These are phyloP conservation scores for Fagus crenata DNA, from an alignment of 306 rosid species.

Conservation along the genomic window DNA sequence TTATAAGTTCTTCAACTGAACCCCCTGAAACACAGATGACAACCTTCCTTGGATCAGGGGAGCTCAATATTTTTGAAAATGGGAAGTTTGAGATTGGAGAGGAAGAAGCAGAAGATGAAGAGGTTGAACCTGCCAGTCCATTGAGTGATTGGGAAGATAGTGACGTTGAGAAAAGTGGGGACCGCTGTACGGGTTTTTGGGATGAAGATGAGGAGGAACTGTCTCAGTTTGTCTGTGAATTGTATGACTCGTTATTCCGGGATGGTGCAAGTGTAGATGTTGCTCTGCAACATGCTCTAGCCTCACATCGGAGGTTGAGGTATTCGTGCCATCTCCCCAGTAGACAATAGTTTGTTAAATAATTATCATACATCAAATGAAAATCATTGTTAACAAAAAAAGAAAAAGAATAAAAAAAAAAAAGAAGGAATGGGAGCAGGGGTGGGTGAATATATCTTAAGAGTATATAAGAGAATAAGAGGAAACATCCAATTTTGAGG, in stretches of 20 bases:
- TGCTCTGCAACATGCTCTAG: slow-evolving; percentile 82
- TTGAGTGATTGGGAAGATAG: slow-evolving; percentile 96
- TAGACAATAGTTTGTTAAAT: slow-evolving; percentile 41
- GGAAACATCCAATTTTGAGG: slow-evolving; percentile 64
- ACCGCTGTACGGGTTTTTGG: slow-evolving; percentile 43
- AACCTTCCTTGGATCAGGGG: slow-evolving; percentile 52
- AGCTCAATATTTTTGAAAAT: slow-evolving; percentile 59
- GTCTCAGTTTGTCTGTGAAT: slow-evolving; percentile 70
- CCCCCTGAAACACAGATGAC: slow-evolving; percentile 65
- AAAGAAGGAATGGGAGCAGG: neutral
- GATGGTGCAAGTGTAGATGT: slow-evolving; percentile 66
- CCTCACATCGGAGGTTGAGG: slow-evolving; percentile 77
- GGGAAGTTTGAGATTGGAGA: slow-evolving; percentile 91
- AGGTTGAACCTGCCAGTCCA: slow-evolving; percentile 62
- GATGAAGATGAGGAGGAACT: slow-evolving; percentile 81
- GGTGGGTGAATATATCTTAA: slow-evolving; percentile 13
- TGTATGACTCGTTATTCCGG: slow-evolving; percentile 78
- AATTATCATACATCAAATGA: slow-evolving; percentile 22
- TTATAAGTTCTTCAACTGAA: slow-evolving; percentile 75
- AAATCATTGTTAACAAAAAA: neutral
- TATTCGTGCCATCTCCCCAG: slow-evolving; percentile 81
- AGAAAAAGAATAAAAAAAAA: neutral
- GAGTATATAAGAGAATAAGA: slow-evolving; percentile 32
- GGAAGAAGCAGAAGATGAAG: slow-evolving; percentile 85
- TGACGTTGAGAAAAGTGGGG: slow-evolving; percentile 63